phyloP scores from a whole-genome alignment of 2,329 filamentous ascomycete species.

The Curvularia eragrostidis region DNA sequence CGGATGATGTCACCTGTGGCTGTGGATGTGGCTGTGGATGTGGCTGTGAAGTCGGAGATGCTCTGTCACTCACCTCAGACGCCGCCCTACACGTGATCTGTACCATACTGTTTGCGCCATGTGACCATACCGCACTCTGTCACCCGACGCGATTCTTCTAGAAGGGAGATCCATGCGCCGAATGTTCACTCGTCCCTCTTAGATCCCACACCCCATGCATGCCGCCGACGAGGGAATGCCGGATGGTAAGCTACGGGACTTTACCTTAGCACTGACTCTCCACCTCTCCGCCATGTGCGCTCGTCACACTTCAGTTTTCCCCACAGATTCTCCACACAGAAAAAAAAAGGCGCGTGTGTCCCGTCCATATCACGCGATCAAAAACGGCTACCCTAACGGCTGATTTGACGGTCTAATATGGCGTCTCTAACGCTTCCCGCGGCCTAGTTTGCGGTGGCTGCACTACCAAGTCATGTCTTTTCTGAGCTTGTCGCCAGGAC shows the following conservation, averaged over 20 bases:
- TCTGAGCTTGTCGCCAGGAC: conserved; percentile 1
- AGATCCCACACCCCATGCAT: not conserved
- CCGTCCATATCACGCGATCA: conserved; percentile 15
- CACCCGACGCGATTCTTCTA: conserved; percentile 1
- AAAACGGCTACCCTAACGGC: conserved; percentile 12
- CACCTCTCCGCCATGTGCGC: conserved; percentile 22
- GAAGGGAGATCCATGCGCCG: not conserved
- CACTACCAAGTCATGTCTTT: conserved; percentile 5
- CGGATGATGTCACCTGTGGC: conserved; percentile 12
- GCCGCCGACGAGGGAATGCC: not conserved
- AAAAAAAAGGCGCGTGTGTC: conserved; percentile 14
- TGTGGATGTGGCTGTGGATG: conserved; percentile 10
- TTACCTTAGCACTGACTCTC: conserved; percentile 8
- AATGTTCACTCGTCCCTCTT: not conserved
- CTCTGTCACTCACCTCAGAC: not conserved
- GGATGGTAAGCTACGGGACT: not conserved
- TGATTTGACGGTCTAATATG: conserved; percentile 19
- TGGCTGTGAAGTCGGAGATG: not conserved
- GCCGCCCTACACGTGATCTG: conserved; percentile 8
- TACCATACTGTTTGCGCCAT: not conserved
- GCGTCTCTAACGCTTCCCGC: conserved; percentile 10
- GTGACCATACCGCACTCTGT: not conserved
- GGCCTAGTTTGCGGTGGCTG: not conserved
- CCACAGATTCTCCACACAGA: conserved; percentile 8
- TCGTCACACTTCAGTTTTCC: conserved; percentile 24